Base-by-base conservation (phyloP, 2,329 filamentous ascomycete species). In the Paracorniculantispora psalliotae region DNA sequence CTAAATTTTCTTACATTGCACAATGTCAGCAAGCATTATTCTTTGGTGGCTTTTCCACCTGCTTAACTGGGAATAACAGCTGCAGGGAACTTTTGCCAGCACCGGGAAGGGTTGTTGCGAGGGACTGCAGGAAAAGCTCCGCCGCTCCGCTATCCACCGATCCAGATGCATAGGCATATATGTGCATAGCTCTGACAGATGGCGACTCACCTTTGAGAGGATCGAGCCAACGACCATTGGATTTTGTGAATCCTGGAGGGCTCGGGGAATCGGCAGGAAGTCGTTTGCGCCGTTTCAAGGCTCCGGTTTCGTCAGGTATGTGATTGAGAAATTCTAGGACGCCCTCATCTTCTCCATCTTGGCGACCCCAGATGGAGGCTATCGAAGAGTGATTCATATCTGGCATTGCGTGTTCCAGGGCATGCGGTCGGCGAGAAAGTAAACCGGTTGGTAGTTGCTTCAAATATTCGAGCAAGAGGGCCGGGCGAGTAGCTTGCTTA, bases 301-400 rank as follows among this genome's bases (percentile, higher is more conserved):
- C 46, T n/a, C 52, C 47, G 26, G 44, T 54, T 50, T 68, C 63
- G 37, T 66, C 65, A 1, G 68, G 66, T 33, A 72, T 66, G 28
- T 64, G 60, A 17, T 67, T 62, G 33, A 74, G 62, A 7, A 72
- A 61, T 21, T 63, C 61, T n/a, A 73, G 62, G 60, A 69, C 71
- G 30, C 67, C 66, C 62, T 75, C 70, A 53, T 73, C 68, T 61
- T 72, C 73, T 2, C 73, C 69, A 56, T 73, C 70, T 61, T 72
- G 63, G 39, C 71, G 66, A 44, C 69, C 72, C 59, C 73, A 75
- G 53, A 67, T 66, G 15, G 64, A 68, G 10, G 65, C 61, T 12
- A 61, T 62, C 8, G 59, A 58, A n/a, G 56, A 51, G 30, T 58
- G 37, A 12, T 51, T 21, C 56, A 58, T 58, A n/a, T 23, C 43